Evolutionary conservation across 2,329 filamentous ascomycete species (phyloP).

Genomic region (Xylariaceae sp.): DNA sequence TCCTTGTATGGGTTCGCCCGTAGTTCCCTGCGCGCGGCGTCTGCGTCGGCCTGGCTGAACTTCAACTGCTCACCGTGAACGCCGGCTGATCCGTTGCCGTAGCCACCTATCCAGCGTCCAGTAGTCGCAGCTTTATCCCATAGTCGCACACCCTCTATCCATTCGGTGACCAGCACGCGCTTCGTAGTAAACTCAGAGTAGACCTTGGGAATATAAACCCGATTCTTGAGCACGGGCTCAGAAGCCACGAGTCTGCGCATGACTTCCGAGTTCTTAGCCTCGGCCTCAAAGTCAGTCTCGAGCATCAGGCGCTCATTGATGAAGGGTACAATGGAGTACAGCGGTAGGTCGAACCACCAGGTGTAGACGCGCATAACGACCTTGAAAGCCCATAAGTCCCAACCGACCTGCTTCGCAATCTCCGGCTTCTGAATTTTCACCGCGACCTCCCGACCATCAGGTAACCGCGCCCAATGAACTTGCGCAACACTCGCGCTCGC

Average conservation of each 20-base stretch:
- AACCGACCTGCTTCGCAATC: conserved; percentile 83
- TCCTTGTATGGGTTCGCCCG: conserved; percentile 50
- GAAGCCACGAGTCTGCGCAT: conserved; percentile 73
- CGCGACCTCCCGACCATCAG: conserved; percentile 85
- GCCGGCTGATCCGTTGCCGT: conserved; percentile 71
- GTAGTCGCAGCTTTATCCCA: conserved; percentile 87
- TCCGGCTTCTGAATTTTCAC: conserved; percentile 96
- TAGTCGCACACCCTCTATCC: conserved; percentile 90
- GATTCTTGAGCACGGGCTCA: conserved; percentile 69
- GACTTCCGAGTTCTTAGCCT: conserved; percentile 78
- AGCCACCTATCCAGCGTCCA: conserved; percentile 70
- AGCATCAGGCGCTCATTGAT: conserved; percentile 86
- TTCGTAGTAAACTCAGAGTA: conserved; percentile 77
- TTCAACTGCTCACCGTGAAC: conserved; percentile 61
- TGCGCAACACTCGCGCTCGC: conserved; percentile 91
- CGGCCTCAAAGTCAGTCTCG: conserved; percentile 91
- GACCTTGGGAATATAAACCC: conserved; percentile 84
- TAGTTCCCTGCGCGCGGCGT: conserved; percentile 41
- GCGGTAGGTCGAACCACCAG: conserved; percentile 84
- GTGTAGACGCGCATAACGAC: conserved; percentile 79
- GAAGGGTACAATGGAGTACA: conserved; percentile 87
- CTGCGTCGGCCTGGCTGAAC: conserved; percentile 42
- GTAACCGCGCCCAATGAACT: conserved; percentile 86
- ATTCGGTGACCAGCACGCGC: conserved; percentile 88
- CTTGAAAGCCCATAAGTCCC: conserved; percentile 95